Evolutionary conservation across 805 yeast species (phyloP).

Genomic region (Pichia membranifaciens): DNA sequence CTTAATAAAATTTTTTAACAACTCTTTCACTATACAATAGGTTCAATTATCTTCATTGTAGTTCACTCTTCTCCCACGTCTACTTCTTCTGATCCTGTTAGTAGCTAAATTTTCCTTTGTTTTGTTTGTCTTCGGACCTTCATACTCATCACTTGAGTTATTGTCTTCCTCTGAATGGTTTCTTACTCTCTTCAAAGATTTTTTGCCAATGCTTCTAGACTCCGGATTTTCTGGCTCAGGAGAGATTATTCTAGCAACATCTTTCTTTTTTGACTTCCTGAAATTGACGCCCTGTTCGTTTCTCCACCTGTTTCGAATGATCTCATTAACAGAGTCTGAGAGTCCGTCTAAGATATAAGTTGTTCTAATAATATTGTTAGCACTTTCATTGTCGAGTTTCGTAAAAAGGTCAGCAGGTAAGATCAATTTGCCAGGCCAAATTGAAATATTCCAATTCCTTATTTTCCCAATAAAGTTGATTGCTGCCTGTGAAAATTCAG

Average conservation of each 20-base stretch:
- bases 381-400: constrained; percentile 32
- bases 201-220: not conserved
- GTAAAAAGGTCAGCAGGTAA: constrained; percentile 64
- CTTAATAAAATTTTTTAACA: no score
- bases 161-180: not conserved
- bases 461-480: constrained; percentile 52
- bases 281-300: not conserved
- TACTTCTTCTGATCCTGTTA: constrained; percentile 3
- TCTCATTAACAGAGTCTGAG: not conserved
- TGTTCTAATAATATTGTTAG: constrained; percentile 53
- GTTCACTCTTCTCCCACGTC: constrained; percentile 6
- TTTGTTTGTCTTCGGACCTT: not conserved
- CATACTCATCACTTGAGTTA: not conserved
- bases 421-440: constrained; percentile 76
- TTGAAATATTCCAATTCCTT: constrained; percentile 63
- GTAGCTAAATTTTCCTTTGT: not conserved
- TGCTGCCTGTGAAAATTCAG: constrained; percentile 68
- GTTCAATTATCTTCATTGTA: constrained; percentile 7
- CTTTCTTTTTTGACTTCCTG: not conserved
- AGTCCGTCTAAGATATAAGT: constrained; percentile 47
- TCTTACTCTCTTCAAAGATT: not conserved
- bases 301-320: constrained; percentile 13
- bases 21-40: no score
- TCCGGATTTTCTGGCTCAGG: not conserved
- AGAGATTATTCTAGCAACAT: not conserved